Conservation (phyloP, 2,329 filamentous ascomycete species). For the Cladosporium sp. region DNA sequence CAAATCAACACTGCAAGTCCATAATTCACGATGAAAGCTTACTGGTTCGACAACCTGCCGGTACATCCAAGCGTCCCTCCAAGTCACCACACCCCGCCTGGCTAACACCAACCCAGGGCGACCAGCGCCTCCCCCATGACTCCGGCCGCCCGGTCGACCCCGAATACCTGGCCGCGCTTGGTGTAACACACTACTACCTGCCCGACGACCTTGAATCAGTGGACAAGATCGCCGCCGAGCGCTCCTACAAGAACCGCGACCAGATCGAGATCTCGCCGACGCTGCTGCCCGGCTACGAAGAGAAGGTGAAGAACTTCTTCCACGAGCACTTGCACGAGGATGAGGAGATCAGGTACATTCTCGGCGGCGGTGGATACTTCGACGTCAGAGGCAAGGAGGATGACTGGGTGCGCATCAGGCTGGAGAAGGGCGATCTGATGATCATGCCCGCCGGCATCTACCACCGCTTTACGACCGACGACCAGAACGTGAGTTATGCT, state of each 20-base stretch:
- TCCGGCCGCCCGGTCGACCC: constrained; percentile 64
- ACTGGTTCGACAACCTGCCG: constrained; percentile 63
- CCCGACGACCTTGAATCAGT: constrained; percentile 58
- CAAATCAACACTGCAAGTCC: neutral
- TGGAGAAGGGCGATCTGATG: constrained; percentile 85
- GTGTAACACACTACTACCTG: constrained; percentile 72
- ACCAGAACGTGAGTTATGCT: constrained; percentile 65
- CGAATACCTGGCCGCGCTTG: constrained; percentile 63
- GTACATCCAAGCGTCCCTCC: constrained; percentile 35
- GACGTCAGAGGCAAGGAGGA: constrained; percentile 80
- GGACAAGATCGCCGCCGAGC: constrained; percentile 64
- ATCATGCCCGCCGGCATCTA: constrained; percentile 94
- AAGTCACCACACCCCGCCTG: neutral
- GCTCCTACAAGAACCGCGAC: constrained; percentile 90
- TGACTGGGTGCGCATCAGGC: constrained; percentile 77
- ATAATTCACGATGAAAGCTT: constrained; percentile 56
- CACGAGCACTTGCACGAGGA: constrained; percentile 95
- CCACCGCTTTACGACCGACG: constrained; percentile 93
- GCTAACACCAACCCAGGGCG: constrained; percentile 54
- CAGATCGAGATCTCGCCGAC: constrained; percentile 82
- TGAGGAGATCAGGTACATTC: constrained; percentile 94
- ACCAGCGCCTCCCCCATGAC: constrained; percentile 88
- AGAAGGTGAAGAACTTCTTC: constrained; percentile 92
- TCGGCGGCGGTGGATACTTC: constrained; percentile 84
- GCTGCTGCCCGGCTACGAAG: constrained; percentile 81